phyloP scores from a whole-genome alignment of 2,329 filamentous ascomycete species.

The Venturia pyrina region DNA sequence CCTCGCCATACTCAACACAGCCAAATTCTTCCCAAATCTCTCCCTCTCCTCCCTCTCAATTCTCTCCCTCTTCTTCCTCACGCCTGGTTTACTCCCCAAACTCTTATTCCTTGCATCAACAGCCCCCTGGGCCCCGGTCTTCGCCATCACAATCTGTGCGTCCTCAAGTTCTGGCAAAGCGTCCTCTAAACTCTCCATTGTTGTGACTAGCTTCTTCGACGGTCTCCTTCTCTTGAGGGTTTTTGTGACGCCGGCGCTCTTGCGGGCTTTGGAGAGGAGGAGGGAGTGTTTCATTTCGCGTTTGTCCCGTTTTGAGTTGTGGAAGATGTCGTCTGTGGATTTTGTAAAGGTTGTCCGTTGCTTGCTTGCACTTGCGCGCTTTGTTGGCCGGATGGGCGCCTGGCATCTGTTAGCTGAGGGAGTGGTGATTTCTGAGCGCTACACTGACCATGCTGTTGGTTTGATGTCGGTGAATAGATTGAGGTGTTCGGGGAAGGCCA shows the following conservation, averaged over 20 bases:
- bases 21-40: constrained; percentile 75
- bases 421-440: not conserved
- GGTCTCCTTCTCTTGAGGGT: constrained; percentile 56
- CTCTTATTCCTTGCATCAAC: constrained; percentile 58
- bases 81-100: constrained; percentile 64
- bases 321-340: constrained; percentile 37
- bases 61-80: constrained; percentile 69
- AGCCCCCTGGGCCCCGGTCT: constrained; percentile 25
- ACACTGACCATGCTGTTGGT: not conserved
- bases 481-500: not conserved
- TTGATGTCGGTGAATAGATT: not conserved
- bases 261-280: constrained; percentile 68
- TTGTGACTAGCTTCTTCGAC: constrained; percentile 67
- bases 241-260: constrained; percentile 39
- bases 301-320: constrained; percentile 73
- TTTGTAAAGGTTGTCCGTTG: constrained; percentile 10
- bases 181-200: constrained; percentile 65
- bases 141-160: constrained; percentile 33
- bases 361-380: not conserved
- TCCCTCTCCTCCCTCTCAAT: constrained; percentile 73
- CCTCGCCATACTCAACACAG: constrained; percentile 23
- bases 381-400: constrained; percentile 10
- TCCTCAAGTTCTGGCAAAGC: constrained; percentile 59
- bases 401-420: not conserved
- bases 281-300: constrained; percentile 69